Evolutionary conservation across 2,329 filamentous ascomycete species (phyloP).

Genomic region (Aspergillus ruber): DNA sequence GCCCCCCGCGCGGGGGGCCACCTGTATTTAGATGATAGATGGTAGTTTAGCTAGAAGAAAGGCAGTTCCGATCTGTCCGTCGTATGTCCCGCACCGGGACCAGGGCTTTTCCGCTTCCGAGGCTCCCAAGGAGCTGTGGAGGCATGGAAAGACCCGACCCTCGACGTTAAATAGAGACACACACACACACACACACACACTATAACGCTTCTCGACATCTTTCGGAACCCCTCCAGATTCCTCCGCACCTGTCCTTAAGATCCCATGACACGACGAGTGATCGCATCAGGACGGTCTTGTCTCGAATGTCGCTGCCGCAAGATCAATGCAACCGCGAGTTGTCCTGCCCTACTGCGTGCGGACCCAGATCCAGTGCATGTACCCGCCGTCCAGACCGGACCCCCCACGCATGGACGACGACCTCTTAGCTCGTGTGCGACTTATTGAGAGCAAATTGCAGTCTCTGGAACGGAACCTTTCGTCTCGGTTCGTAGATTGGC

Average conservation of each 20-base stretch:
- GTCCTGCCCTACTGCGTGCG: slow-evolving; percentile 26
- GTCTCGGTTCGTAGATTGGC: not conserved
- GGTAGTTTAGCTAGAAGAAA: no score
- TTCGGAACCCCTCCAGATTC: not conserved
- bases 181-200: no score
- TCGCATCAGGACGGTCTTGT: slow-evolving; percentile 11
- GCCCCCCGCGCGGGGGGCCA: no score
- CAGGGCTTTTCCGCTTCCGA: no score
- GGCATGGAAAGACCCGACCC: no score
- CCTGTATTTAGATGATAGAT: no score
- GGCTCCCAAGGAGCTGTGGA: no score
- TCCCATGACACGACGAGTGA: not conserved
- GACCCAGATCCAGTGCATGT: slow-evolving; percentile 29
- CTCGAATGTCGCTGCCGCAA: slow-evolving; percentile 20
- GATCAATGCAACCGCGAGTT: slow-evolving; percentile 18
- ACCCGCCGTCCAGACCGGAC: slow-evolving; percentile 8
- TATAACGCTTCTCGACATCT: not conserved
- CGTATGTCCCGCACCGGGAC: no score
- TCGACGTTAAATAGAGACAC: no score
- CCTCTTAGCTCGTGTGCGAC: slow-evolving; percentile 5
- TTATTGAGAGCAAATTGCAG: slow-evolving; percentile 5
- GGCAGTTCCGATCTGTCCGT: no score
- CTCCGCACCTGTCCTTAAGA: no score
- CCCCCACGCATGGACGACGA: not conserved
- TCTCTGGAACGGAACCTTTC: not conserved